Conservation (phyloP, 441 rosid species). For the Corymbia citriodora region DNA sequence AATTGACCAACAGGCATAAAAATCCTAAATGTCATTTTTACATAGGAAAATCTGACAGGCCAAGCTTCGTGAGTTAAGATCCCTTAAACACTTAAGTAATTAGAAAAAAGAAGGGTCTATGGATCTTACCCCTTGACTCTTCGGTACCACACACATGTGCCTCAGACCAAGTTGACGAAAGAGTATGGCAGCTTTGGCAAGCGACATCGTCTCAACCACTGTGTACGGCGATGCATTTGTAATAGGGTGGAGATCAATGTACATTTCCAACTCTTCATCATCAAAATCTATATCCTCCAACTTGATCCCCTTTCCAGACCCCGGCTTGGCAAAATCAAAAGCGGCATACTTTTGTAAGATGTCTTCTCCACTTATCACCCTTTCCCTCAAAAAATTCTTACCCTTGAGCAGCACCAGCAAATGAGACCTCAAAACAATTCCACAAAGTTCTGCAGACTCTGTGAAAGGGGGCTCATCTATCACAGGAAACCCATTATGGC, state of each 20-base stretch:
- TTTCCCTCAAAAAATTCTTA: constrained; percentile 39
- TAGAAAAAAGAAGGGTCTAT: not conserved
- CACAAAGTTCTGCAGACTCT: constrained; percentile 50
- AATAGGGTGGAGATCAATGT: constrained; percentile 61
- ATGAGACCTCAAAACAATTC: constrained; percentile 62
- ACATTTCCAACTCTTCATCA: constrained; percentile 68
- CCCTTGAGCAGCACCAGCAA: constrained; percentile 57
- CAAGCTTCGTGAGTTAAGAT: not conserved
- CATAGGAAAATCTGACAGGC: not conserved
- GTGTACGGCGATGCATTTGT: constrained; percentile 62
- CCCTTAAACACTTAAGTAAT: not conserved
- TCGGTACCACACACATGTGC: constrained; percentile 64
- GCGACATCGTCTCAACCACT: constrained; percentile 67
- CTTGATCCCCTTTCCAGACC: constrained; percentile 57
- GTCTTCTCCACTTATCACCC: constrained; percentile 30
- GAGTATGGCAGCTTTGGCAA: constrained; percentile 71
- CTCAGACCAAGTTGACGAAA: constrained; percentile 63
- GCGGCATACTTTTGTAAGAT: constrained; percentile 26
- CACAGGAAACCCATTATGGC: constrained; percentile 66
- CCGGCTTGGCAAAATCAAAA: constrained; percentile 60
- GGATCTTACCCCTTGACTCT: constrained; percentile 42
- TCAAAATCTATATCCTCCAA: constrained; percentile 44
- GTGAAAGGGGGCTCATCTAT: constrained; percentile 58
- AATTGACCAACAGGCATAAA: not conserved
- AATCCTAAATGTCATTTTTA: not conserved